Evolutionary conservation across 2,329 filamentous ascomycete species (phyloP), one percentile per base, ranked within the genome.

Genomic region (Epichloe gansuensis): DNA sequence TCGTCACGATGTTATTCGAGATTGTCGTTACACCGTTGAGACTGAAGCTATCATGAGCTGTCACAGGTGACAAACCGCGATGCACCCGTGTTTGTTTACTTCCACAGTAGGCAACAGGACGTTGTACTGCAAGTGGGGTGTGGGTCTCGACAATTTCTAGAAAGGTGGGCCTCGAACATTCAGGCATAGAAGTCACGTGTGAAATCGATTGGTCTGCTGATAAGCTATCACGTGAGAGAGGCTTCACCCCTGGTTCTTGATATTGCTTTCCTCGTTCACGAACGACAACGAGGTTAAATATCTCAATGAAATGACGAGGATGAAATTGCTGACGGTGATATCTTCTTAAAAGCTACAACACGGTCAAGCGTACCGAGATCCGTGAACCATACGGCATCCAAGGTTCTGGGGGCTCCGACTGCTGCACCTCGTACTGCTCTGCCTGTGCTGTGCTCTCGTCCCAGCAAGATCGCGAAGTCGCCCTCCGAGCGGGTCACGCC

Each of bases 401-500:
- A 45, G 77, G 78, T 38, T 68, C 65, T 47, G 68, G 68, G 39
- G 63, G 62, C 53, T 63, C 63, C 36, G 78, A 82, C 61, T 82
- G 71, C 65, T 74, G 73, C 57, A 62, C 66, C n/a, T 65, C 72
- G 13, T 79, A 67, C 63, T 81, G 72, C 66, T 82, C 17, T 17
- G 78, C 61, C 61, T 68, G 38, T 80, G 76, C 70, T 82, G 78
- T 59, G 68, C 71, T 5, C 63, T 80, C 53, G 70, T 80, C n/a
- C 56, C 79, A 82, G 66, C 71, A 80, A 52, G 76, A 81, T 53
- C 77, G 78, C 57, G 78, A 82, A 59, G 71, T 74, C 56, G 59
- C 61, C 57, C 51, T 55, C 35, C 58, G 58, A 52, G 61, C 58
- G 43, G 61, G 54, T 3, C 55, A 60, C 9, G 59, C 58, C 2